Percentiles rank a stretch among this genome's conserved stretches.
These are phyloP conservation scores for Periconia macrospinosa DNA, from an alignment of 2,329 filamentous ascomycete species.

Conservation along the genomic window DNA sequence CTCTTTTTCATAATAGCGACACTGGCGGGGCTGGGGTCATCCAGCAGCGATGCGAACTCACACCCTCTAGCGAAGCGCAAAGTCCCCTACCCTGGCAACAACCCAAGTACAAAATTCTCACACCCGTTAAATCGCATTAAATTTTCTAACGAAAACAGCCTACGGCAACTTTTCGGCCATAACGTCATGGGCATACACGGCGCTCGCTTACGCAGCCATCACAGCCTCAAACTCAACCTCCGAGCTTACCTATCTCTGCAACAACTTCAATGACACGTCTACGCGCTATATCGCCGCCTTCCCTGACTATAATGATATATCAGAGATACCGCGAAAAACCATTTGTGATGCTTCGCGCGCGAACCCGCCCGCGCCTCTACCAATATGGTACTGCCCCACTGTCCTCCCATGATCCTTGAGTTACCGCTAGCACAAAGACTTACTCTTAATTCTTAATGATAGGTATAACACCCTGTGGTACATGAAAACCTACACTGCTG, in stretches of 20 bases:
- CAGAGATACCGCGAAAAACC: background rate
- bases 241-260: slow-evolving; percentile 9
- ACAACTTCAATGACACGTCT: slow-evolving; percentile 2
- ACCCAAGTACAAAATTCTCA: slow-evolving; percentile 1
- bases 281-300: slow-evolving; percentile 9
- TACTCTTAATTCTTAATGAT: background rate
- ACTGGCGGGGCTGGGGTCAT: background rate
- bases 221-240: slow-evolving; percentile 7
- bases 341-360: slow-evolving; percentile 5
- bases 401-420: background rate
- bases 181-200: slow-evolving; percentile 7
- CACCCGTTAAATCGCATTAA: background rate
- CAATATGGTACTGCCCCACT: background rate
- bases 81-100: slow-evolving; percentile 4
- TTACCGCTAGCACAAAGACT: background rate
- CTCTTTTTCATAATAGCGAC: background rate
- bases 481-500: slow-evolving; percentile 7
- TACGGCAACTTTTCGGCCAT: slow-evolving; percentile 9
- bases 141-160: slow-evolving; percentile 3
- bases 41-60: background rate
- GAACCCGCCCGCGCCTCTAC: background rate
- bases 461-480: slow-evolving; percentile 3
- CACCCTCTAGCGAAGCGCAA: background rate
- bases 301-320: background rate
- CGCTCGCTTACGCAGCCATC: slow-evolving; percentile 9